Evolutionary conservation across 768 basidiomycete genomes (phyloP), one percentile per base, ranked within the genome.

Genomic region (Hypsizygus marmoreus): DNA sequence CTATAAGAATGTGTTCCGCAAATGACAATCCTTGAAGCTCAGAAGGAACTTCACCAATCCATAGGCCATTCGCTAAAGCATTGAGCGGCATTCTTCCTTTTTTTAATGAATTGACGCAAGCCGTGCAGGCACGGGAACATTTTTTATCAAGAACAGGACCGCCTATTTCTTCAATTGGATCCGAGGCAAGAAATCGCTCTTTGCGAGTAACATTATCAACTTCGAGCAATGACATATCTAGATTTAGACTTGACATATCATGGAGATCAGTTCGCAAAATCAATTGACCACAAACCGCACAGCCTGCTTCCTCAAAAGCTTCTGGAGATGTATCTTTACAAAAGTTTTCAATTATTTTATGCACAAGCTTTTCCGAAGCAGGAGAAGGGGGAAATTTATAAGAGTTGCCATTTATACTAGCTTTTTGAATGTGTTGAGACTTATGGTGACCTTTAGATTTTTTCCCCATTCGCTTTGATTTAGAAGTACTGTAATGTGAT

Each of bases 21-120:
- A 55, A 63, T 1, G 37, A 57, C 3, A 71, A 43, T 9, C 43
- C 37, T 19, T 46, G 17, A 4, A 71, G 44, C 17, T 52, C 49
- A 10, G 17, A 4, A 6, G 66, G 70, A 6, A 67, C 54, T n/a
- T 60, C 54, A 10, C 69, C 69, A 6, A 71, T 5, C 68, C 67
- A 71, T 1, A 68, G 43, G 3, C 60, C 59, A 46, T 65, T 68
- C 1, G 61, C 65, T 7, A 71, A 40, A 12, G 66, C 49, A 32
- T 43, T 17, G 10, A 29, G 24, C 19, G 62, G 60, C 5, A 51
- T 38, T 29, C 31, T 38, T 16, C 41, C 45, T 16, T 40, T 47
- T 23, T 24, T 17, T 12, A 47, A 29, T 9, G 19, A 17, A 19
- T 9, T 50, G 33, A 30, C 42, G 32, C 45, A 74, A 41, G 63